phyloP scores from a whole-genome alignment of 805 yeast species.

The Kodamaea fukazawae region DNA sequence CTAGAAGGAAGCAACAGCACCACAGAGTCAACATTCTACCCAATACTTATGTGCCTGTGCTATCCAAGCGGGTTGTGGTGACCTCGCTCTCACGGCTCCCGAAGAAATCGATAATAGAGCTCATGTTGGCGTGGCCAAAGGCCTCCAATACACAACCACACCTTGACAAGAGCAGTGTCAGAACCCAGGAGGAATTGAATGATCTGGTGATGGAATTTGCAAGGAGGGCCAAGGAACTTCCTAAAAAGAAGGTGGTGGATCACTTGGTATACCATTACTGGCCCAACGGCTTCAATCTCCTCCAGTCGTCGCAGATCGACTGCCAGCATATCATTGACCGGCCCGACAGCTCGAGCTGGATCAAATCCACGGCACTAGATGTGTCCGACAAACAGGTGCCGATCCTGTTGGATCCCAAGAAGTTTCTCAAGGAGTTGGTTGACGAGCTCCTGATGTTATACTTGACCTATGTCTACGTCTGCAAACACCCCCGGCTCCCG shows the following conservation, averaged over 20 bases:
- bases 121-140: constrained; percentile 35
- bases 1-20: constrained; percentile 1
- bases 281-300: constrained; percentile 54
- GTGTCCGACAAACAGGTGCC: constrained; percentile 27
- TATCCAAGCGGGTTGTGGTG: constrained; percentile 19
- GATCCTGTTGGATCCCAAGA: constrained; percentile 47
- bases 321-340: constrained; percentile 61
- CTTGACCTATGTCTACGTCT: constrained; percentile 62
- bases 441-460: constrained; percentile 49
- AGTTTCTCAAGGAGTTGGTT: constrained; percentile 48
- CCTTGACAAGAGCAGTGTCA: constrained; percentile 9
- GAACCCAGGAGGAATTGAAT: constrained; percentile 21
- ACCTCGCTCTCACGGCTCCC: constrained; percentile 29
- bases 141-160: constrained; percentile 23
- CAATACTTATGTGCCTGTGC: constrained; percentile 37
- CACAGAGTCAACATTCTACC: constrained; percentile 32
- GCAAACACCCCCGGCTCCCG: constrained; percentile 63
- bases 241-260: constrained; percentile 40
- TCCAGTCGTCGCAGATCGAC: constrained; percentile 71
- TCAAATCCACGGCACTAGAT: constrained; percentile 45
- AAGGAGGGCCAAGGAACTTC: constrained; percentile 10
- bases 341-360: constrained; percentile 49
- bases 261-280: constrained; percentile 49
- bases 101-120: constrained; percentile 30
- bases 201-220: constrained; percentile 18